Base-by-base conservation (phyloP, 1,284 basidiomycete genomes). In the Malassezia restricta region DNA sequence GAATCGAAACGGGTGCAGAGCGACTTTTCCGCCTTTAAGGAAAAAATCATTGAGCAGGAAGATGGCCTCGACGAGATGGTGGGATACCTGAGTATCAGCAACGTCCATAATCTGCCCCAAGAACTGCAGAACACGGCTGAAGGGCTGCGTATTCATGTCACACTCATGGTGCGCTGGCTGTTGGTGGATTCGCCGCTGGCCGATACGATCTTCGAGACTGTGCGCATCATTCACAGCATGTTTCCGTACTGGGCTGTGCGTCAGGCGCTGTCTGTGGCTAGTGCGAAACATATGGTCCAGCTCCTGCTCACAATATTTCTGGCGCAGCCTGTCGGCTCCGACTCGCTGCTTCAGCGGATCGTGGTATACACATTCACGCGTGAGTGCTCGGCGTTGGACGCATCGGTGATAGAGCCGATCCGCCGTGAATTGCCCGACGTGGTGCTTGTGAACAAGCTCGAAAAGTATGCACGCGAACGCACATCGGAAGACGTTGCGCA, bases 211-310 rank as follows among this genome's bases (percentile, higher is more conserved):
- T 73, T 63, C 63, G 58, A 60, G 48, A 57, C 70, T 55, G 54
- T 71, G 47, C 65, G 60, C 49, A 61, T 63, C 20, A 63, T 66
- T 40, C 68, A 71, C 49, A 55, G 56, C 27, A 61, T 72, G 31
- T 66, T 68, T 38, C 70, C 70, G 3, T 72, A 71, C 59, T 72
- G 70, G 70, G 65, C 66, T 9, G 70, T 68, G 35, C 65, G 67
- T 48, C 68, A 71, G 58, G 58, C 69, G 35, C 65, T 72, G 38
- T 61, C 62, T 47, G 59, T 63, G 15, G 64, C 68, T 30, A 73
- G 71, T 40, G 68, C 68, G 29, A 59, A 68, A 56, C 61, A 55
- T 11, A 65, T 73, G 65, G 65, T 73, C 35, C 61, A 64, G 8
- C 62, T 62, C 15, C 61, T 73, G 17, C 57, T 73, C 15, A 58